phyloP scores from a whole-genome alignment of 495 filamentous ascomycete species.

The Neurospora pannonica region DNA sequence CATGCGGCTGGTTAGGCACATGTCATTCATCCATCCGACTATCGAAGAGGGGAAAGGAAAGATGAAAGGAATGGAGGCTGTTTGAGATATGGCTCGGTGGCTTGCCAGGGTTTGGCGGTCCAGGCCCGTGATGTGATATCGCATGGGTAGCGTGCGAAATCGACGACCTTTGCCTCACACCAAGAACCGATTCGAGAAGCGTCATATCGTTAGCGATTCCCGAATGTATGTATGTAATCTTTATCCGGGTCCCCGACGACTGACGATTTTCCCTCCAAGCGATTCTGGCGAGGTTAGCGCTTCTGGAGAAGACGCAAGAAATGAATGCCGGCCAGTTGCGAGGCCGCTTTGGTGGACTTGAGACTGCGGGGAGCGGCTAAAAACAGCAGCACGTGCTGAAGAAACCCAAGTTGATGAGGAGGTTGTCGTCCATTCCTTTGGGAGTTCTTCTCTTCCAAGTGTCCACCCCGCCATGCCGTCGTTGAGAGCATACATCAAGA shows the following conservation, averaged over 20 bases:
- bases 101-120: not conserved
- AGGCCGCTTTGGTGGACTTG: not conserved
- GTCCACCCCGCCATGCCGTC: no score
- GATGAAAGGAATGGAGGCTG: not conserved
- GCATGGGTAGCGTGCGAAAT: not conserved
- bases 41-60: not conserved
- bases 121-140: not conserved
- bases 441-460: not conserved
- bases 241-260: not conserved
- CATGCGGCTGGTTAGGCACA: not conserved
- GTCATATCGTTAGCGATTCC: not conserved
- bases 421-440: not conserved
- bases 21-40: not conserved
- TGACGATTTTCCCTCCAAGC: not conserved
- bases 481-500: not conserved
- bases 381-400: not conserved
- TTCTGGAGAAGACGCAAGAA: not conserved
- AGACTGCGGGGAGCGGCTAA: not conserved
- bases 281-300: not conserved
- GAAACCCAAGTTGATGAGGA: not conserved
- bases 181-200: not conserved
- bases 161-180: not conserved
- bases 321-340: not conserved
- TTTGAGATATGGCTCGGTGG: not conserved
- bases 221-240: not conserved